Percentiles rank a stretch among this genome's conserved stretches.
phyloP scores from a whole-genome alignment of 495 filamentous ascomycete species.

The Bombardia bombarda region DNA sequence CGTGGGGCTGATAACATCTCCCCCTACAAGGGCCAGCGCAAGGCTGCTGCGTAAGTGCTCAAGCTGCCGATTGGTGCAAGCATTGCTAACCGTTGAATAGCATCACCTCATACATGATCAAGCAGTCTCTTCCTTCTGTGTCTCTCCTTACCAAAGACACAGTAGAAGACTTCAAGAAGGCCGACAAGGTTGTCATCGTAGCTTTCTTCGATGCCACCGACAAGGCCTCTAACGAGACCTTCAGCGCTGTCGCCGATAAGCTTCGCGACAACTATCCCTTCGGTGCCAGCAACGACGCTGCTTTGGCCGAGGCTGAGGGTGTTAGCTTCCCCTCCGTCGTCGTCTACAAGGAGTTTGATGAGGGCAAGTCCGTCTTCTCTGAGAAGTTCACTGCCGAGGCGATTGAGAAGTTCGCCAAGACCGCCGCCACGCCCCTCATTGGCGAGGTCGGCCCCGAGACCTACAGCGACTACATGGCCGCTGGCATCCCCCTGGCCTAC shows the following conservation, averaged over 20 bases:
- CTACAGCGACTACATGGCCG: constrained; percentile 92
- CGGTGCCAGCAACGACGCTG: constrained; percentile 72
- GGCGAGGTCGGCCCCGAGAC: constrained; percentile 98
- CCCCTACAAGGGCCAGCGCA: constrained; percentile 82
- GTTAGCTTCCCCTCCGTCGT: constrained; percentile 81
- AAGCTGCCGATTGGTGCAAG: constrained; percentile 20
- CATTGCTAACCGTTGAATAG: constrained; percentile 30
- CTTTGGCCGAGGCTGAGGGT: constrained; percentile 80
- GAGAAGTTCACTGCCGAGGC: constrained; percentile 69
- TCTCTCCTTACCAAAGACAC: constrained; percentile 70
- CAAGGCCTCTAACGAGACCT: constrained; percentile 76
- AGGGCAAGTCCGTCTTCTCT: constrained; percentile 80
- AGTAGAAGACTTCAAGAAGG: constrained; percentile 90
- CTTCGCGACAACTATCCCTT: constrained; percentile 90
- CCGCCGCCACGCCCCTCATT: constrained; percentile 79
- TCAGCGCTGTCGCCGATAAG: constrained; percentile 69
- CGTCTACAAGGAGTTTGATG: constrained; percentile 96
- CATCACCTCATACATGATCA: constrained; percentile 98
- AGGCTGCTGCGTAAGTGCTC: constrained; percentile 73
- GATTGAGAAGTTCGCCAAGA: constrained; percentile 77
- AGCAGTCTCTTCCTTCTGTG: constrained; percentile 92
- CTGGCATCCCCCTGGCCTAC: constrained; percentile 90
- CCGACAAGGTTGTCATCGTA: constrained; percentile 93
- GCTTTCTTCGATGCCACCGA: constrained; percentile 81
- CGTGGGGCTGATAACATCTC: constrained; percentile 76